These are phyloP conservation scores for Aspergillus ellipticus DNA, from an alignment of 495 filamentous ascomycete genomes.

Conservation along the genomic window DNA sequence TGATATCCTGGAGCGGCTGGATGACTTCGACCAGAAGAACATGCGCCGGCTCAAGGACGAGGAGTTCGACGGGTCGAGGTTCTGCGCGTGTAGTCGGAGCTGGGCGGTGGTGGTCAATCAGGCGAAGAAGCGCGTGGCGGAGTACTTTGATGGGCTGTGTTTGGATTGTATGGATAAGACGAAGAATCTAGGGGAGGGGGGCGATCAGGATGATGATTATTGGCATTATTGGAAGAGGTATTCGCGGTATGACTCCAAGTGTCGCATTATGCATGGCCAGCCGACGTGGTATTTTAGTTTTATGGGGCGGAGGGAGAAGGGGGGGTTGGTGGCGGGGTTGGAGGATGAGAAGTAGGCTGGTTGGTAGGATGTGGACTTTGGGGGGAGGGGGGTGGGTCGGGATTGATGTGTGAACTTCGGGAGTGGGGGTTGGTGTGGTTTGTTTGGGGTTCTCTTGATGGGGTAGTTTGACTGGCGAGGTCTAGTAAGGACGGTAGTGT, in stretches of 20 bases:
- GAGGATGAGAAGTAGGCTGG: too few relatives aligned
- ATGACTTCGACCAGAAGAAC: neutral
- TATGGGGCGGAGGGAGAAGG: conserved; percentile 6
- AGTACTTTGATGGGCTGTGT: conserved; percentile 6
- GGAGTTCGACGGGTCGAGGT: neutral
- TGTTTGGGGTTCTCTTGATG: too few relatives aligned
- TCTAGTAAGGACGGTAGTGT: too few relatives aligned
- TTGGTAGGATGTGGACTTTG: too few relatives aligned
- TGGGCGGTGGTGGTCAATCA: neutral
- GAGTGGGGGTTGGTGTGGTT: too few relatives aligned
- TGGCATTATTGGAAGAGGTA: neutral
- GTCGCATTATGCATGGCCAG: conserved; percentile 1
- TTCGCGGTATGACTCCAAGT: neutral
- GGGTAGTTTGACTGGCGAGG: too few relatives aligned
- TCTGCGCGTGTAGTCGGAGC: neutral
- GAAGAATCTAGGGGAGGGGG: neutral
- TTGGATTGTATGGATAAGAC: conserved; percentile 5
- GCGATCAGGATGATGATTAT: conserved; percentile 1
- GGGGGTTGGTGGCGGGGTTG: neutral
- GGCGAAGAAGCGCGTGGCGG: neutral
- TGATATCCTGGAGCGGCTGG: neutral
- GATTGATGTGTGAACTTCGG: too few relatives aligned
- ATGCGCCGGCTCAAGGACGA: neutral
- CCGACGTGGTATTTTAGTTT: conserved; percentile 7
- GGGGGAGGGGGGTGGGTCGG: too few relatives aligned